These are phyloP conservation scores for Candida corydali DNA, from an alignment of 805 yeast species.

Conservation along the genomic window DNA sequence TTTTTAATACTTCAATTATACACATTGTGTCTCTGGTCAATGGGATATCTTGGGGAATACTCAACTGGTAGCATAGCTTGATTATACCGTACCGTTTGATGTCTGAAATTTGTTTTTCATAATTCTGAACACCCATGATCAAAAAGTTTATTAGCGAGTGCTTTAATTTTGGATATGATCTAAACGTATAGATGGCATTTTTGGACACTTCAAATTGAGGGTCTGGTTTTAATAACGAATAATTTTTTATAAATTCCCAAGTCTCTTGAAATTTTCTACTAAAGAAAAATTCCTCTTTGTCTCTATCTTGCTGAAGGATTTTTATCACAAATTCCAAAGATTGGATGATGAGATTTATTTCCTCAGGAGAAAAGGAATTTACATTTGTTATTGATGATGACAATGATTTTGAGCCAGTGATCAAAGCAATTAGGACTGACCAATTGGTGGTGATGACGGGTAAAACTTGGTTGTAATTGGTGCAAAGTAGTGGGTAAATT, in stretches of 20 bases:
- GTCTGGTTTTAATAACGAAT: slow-evolving; percentile 6
- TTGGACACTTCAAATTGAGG: slow-evolving; percentile 2
- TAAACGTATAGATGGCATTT: slow-evolving; percentile 3
- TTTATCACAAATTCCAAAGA: slow-evolving; percentile 24
- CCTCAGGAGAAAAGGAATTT: slow-evolving; percentile 9
- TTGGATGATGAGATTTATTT: slow-evolving; percentile 19
- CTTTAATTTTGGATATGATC: slow-evolving; percentile 6
- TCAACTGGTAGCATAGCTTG: slow-evolving; percentile 23
- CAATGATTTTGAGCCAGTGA: slow-evolving; percentile 11
- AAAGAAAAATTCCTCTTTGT: slow-evolving; percentile 44
- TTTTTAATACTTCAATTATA: slow-evolving; percentile 26
- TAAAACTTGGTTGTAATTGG: slow-evolving; percentile 26
- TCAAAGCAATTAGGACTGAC: slow-evolving; percentile 22
- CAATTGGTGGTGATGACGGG: slow-evolving; percentile 33
- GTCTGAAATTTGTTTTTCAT: slow-evolving; percentile 41
- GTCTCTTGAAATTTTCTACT: slow-evolving; percentile 43
- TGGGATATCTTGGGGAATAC: slow-evolving; percentile 17
- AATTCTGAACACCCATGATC: slow-evolving; percentile 30
- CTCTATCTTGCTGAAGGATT: slow-evolving; percentile 26
- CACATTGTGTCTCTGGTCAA: slow-evolving; percentile 23
- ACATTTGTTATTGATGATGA: slow-evolving; percentile 7
- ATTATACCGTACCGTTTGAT: slow-evolving; percentile 33
- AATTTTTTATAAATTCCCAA: slow-evolving; percentile 28
- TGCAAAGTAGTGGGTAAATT: slow-evolving; percentile 28
- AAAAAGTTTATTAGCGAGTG: slow-evolving; percentile 21